These are phyloP conservation scores for Flaveria sonorensis DNA, from an alignment of 129 eudicot genomes.

Conservation along the genomic window DNA sequence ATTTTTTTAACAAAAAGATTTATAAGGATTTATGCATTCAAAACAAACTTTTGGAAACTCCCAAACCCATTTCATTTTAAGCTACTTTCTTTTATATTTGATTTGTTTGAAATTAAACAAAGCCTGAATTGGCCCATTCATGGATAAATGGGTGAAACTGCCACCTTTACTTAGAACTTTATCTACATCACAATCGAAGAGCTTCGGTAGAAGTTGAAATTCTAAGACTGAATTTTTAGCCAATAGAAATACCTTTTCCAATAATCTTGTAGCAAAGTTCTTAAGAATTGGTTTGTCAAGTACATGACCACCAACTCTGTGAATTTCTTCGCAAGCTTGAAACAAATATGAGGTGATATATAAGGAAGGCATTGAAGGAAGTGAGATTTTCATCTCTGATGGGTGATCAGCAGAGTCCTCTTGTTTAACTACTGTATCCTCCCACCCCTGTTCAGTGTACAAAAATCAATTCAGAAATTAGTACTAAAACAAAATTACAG, in stretches of 20 bases:
- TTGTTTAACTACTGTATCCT: slow-evolving; percentile 81
- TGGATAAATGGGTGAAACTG: not conserved
- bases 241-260: slow-evolving; percentile 61
- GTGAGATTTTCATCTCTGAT: slow-evolving; percentile 85
- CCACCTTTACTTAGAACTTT: not conserved
- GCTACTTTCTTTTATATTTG: not conserved
- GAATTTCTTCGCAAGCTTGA: slow-evolving; percentile 91
- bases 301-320: slow-evolving; percentile 90
- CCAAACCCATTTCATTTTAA: not conserved
- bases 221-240: not conserved
- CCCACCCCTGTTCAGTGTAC: slow-evolving; percentile 76
- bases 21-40: not conserved
- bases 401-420: slow-evolving; percentile 64
- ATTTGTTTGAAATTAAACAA: not conserved
- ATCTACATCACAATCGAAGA: not conserved
- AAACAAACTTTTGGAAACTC: not conserved
- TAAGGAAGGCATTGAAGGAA: slow-evolving; percentile 88
- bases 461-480: slow-evolving; percentile 3
- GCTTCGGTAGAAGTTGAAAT: not conserved
- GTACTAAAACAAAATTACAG: not conserved
- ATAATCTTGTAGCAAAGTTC: slow-evolving; percentile 68
- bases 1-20: not conserved
- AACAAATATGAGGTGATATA: slow-evolving; percentile 73
- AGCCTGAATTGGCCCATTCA: not conserved
- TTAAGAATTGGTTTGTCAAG: slow-evolving; percentile 77